A percentile compares a stretch with the other conserved stretches of the same genome.
These are phyloP conservation scores for Bruguiera hainesii DNA, from an alignment of 441 rosid species.

Conservation along the genomic window DNA sequence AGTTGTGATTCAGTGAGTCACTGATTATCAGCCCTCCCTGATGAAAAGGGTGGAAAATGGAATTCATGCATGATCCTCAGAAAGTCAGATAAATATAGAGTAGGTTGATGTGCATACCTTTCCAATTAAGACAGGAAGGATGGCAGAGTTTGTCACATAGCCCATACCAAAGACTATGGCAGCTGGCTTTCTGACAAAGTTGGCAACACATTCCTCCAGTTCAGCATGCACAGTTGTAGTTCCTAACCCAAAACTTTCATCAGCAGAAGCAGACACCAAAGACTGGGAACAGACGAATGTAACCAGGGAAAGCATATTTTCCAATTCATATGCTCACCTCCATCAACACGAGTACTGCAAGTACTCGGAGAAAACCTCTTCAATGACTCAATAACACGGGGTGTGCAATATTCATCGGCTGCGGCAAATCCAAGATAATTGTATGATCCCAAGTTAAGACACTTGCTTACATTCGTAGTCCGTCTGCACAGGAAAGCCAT, in stretches of 20 bases:
- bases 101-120: conserved; percentile 34
- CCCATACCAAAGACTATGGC: conserved; percentile 89
- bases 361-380: conserved; percentile 70
- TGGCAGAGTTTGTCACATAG: conserved; percentile 76
- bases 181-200: conserved; percentile 80
- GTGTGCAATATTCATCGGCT: conserved; percentile 89
- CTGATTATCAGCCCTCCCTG: conserved; percentile 84
- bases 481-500: conserved; percentile 41
- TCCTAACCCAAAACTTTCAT: conserved; percentile 32
- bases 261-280: background rate
- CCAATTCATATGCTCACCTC: conserved; percentile 36
- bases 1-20: conserved; percentile 85
- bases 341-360: conserved; percentile 77
- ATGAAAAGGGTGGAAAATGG: conserved; percentile 4
- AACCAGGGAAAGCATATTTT: background rate
- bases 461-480: conserved; percentile 53
- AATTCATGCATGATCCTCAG: background rate
- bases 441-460: conserved; percentile 88
- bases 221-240: conserved; percentile 60
- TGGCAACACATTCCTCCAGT: conserved; percentile 67
- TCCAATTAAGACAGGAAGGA: conserved; percentile 75
- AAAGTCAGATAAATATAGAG: background rate
- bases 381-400: conserved; percentile 71
- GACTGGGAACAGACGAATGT: background rate
- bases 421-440: conserved; percentile 92